Evolutionary conservation across 1,139 yeast species (phyloP).

Genomic region (Pichia norvegensis): DNA sequence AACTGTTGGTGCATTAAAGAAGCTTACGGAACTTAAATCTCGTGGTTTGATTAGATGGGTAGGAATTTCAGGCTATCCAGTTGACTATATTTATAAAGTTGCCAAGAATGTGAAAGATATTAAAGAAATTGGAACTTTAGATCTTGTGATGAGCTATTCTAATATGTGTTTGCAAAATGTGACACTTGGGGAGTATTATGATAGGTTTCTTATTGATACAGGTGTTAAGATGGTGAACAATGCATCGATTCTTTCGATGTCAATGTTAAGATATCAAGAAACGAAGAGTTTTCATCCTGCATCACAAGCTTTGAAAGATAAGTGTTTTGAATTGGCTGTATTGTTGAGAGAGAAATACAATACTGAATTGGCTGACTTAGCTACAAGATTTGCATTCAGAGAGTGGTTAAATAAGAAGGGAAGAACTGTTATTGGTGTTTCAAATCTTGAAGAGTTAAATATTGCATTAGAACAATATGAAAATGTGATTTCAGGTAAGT

Average conservation of each 20-base stretch:
- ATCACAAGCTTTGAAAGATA: constrained; percentile 43
- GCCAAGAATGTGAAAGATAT: constrained; percentile 33
- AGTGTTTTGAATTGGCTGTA: constrained; percentile 49
- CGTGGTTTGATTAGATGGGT: constrained; percentile 59
- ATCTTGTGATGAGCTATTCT: constrained; percentile 70
- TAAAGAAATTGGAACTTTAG: constrained; percentile 45
- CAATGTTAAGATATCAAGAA: constrained; percentile 57
- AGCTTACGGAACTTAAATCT: constrained; percentile 49
- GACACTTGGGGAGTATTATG: constrained; percentile 41
- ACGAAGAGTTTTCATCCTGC: constrained; percentile 85
- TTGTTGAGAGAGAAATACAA: constrained; percentile 33
- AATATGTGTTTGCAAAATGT: constrained; percentile 80
- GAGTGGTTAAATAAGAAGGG: constrained; percentile 45
- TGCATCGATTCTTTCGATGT: constrained; percentile 87
- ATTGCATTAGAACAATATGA: constrained; percentile 55
- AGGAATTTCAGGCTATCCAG: constrained; percentile 87
- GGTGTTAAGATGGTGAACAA: constrained; percentile 54
- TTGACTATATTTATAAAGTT: constrained; percentile 51
- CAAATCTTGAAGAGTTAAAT: constrained; percentile 52
- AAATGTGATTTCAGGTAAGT: constrained; percentile 34
- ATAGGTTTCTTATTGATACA: constrained; percentile 44
- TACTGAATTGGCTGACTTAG: constrained; percentile 70
- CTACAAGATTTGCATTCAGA: constrained; percentile 66
- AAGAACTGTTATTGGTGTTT: constrained; percentile 69
- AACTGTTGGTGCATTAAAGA: constrained; percentile 55